Conservation (phyloP, 1,139 yeast species). For the Blastobotrys elegans region DNA sequence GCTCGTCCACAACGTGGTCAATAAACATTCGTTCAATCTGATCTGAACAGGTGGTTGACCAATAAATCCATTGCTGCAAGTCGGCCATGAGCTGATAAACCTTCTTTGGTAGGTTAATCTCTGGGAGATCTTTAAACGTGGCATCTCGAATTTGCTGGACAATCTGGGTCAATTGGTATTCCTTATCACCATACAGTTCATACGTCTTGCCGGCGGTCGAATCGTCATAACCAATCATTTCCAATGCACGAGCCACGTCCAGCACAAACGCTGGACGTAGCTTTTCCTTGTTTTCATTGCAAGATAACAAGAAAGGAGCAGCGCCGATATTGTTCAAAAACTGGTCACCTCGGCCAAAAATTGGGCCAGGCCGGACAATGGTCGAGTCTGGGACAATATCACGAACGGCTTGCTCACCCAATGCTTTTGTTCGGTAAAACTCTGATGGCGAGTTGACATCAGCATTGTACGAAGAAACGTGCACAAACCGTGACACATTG, state of each 20-base stretch:
- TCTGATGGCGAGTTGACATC: conserved; percentile 61
- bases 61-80: conserved; percentile 57
- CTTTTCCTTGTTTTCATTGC: conserved; percentile 59
- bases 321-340: conserved; percentile 60
- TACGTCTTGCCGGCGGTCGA: conserved; percentile 70
- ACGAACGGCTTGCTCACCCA: conserved; percentile 68
- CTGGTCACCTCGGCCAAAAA: conserved; percentile 73
- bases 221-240: conserved; percentile 76
- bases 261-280: conserved; percentile 70
- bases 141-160: conserved; percentile 66
- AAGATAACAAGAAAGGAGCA: conserved; percentile 51
- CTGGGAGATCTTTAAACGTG: conserved; percentile 41
- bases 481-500: conserved; percentile 70
- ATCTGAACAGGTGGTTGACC: conserved; percentile 69
- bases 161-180: conserved; percentile 57
- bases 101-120: conserved; percentile 51
- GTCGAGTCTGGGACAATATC: conserved; percentile 71
- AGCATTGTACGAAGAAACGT: conserved; percentile 79
- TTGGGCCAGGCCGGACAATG: conserved; percentile 80
- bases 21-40: conserved; percentile 71
- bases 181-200: conserved; percentile 73
- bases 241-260: conserved; percentile 78
- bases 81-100: conserved; percentile 44
- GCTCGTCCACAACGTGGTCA: conserved; percentile 58
- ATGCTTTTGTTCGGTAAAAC: conserved; percentile 75